These are phyloP conservation scores for Desmodesmus armatus DNA, from an alignment of 139 green algal species.

Conservation along the genomic window DNA sequence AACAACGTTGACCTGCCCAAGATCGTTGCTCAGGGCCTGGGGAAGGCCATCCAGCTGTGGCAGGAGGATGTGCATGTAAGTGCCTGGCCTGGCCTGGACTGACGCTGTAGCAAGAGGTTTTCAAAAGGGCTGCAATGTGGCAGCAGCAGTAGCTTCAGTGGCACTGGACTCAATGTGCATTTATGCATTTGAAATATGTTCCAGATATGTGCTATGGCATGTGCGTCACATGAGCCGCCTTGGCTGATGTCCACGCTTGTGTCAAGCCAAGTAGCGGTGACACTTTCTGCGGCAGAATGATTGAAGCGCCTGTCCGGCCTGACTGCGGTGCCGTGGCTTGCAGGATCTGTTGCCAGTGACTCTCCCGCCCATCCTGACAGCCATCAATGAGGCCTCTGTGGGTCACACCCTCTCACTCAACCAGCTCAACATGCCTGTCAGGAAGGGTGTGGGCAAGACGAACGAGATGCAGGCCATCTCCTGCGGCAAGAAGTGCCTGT, in stretches of 20 bases:
- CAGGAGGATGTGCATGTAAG: slow-evolving; percentile 16
- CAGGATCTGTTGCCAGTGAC: not conserved
- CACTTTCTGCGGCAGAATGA: too few species aligned
- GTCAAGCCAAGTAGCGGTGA: too few species aligned
- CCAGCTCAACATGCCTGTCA: slow-evolving; percentile 12
- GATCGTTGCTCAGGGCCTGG: slow-evolving; percentile 1
- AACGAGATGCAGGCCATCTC: slow-evolving; percentile 31
- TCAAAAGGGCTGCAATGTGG: too few species aligned
- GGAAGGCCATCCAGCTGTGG: not conserved
- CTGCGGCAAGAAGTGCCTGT: slow-evolving; percentile 38
- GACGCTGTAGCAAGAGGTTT: too few species aligned
- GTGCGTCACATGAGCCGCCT: too few species aligned
- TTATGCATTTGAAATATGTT: too few species aligned
- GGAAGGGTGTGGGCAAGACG: slow-evolving; percentile 28
- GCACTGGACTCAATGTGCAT: too few species aligned
- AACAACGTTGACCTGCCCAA: slow-evolving; percentile 4
- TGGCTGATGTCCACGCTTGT: too few species aligned
- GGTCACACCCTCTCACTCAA: slow-evolving; percentile 18
- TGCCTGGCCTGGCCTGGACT: not conserved
- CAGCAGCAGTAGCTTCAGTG: too few species aligned
- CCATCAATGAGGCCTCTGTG: slow-evolving; percentile 30
- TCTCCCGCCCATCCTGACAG: not conserved
- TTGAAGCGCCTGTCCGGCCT: too few species aligned
- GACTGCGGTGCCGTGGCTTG: not conserved
- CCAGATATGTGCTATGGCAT: too few species aligned